Conservation (phyloP, 768 basidiomycete species). For the Heimioporus sp. region DNA sequence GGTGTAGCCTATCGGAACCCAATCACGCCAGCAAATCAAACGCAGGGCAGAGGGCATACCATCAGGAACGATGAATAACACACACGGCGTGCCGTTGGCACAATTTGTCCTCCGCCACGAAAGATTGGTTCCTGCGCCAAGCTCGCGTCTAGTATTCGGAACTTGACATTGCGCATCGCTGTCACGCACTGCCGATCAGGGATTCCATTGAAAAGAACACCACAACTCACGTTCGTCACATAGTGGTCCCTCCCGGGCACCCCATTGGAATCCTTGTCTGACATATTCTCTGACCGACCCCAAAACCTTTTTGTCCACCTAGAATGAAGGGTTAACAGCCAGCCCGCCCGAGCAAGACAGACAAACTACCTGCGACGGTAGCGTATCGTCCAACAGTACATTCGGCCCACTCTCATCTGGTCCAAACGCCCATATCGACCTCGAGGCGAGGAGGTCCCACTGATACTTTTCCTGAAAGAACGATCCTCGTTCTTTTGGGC, state of each 20-base stretch:
- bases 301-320: slow-evolving; percentile 93
- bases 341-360: background rate
- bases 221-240: slow-evolving; percentile 93
- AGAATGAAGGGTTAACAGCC: slow-evolving; percentile 3
- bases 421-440: slow-evolving; percentile 99
- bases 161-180: slow-evolving; percentile 99
- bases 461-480: slow-evolving; percentile 98
- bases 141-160: slow-evolving; percentile 89
- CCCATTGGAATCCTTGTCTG: slow-evolving; percentile 99
- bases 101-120: slow-evolving; percentile 97
- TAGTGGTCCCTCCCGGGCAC: slow-evolving; percentile 92
- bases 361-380: slow-evolving; percentile 78
- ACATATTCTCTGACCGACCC: slow-evolving; percentile 90
- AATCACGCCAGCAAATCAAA: background rate
- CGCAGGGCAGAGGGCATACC: slow-evolving; percentile 44
- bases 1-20: slow-evolving; percentile 74
- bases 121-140: slow-evolving; percentile 96
- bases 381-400: slow-evolving; percentile 90
- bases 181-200: background rate
- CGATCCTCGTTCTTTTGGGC: slow-evolving; percentile 89
- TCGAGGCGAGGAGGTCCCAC: slow-evolving; percentile 95
- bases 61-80: slow-evolving; percentile 99
- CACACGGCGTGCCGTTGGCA: slow-evolving; percentile 96
- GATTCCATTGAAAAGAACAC: background rate
- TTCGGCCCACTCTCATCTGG: slow-evolving; percentile 96